Base-by-base conservation (phyloP, 805 yeast species). In the Isabelozyma gotoi region DNA sequence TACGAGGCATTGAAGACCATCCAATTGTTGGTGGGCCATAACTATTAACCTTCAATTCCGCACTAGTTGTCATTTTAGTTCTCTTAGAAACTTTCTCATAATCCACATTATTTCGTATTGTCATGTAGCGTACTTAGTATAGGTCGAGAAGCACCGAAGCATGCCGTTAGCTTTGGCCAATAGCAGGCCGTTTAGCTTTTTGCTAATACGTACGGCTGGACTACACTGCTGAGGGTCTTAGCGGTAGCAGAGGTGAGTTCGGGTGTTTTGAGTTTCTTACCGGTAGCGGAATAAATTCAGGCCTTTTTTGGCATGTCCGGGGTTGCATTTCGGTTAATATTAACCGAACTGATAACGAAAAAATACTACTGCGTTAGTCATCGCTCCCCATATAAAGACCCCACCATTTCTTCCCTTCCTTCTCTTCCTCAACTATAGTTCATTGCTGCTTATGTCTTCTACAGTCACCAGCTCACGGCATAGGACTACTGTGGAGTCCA, bases 1-100 rank as follows among this genome's bases (percentile, higher is more conserved):
- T 94, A 85, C 62, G 97, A 92, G 71, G 98, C 98, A 2, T 78
- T 94, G 59, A 88, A 88, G 64, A 90, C 97, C 3, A 88, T 97
- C n/a, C 99, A 94, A 71, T 79, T 84, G 44, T 80, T 94, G 56
- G 95, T 94, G 42, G 89, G 96, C 3, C 89, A 88, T 58, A 76
- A 85, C n/a, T 78, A 85, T 52, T 77, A 69, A 42, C 19, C 8
- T 15, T n/a, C n/a, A n/a, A n/a, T n/a, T n/a, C n/a, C n/a, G n/a
- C n/a, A n/a, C n/a, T n/a, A n/a, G n/a, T 14, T 24, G 29, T 24
- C 29, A 24, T 24, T 24, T 24, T n/a, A 24, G 12, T 24, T 41
- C 36, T 17, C 29, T 17, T 39, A 11, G 14, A 29, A 18, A 14
- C 17, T 32, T 32, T 32, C 34, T 15, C 34, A n/a, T 14, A 32